Conservation (phyloP, 352 stramenopile species). For the Phytophthora tubulina region DNA sequence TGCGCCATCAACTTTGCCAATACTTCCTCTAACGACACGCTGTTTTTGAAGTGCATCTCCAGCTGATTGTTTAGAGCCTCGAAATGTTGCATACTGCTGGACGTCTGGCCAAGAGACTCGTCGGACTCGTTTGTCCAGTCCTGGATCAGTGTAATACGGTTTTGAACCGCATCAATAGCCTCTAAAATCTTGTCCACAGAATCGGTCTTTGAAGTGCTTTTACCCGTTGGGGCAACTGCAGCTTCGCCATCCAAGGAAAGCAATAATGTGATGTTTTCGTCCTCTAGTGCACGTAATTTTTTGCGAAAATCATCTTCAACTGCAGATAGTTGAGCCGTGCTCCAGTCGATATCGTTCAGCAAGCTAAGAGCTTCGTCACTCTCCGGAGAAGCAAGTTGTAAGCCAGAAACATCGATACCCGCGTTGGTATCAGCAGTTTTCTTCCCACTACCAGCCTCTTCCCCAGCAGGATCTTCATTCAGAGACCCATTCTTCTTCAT, state of each 20-base stretch:
- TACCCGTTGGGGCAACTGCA: slow-evolving; percentile 10
- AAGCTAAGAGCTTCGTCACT: slow-evolving; percentile 66
- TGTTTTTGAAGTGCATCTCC: slow-evolving; percentile 87
- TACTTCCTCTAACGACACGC: slow-evolving; percentile 64
- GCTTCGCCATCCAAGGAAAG: slow-evolving; percentile 66
- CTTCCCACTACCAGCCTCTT: slow-evolving; percentile 13
- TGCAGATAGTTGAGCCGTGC: slow-evolving; percentile 50
- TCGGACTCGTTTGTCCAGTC: slow-evolving; percentile 73
- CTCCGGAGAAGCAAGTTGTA: slow-evolving; percentile 61
- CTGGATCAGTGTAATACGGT: slow-evolving; percentile 53
- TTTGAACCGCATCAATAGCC: slow-evolving; percentile 62
- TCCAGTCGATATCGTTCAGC: slow-evolving; percentile 69
- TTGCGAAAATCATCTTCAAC: slow-evolving; percentile 70
- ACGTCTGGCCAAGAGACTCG: slow-evolving; percentile 66
- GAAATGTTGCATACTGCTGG: slow-evolving; percentile 79
- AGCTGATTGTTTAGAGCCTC: slow-evolving; percentile 84
- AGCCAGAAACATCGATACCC: slow-evolving; percentile 32
- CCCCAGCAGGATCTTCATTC: not conserved
- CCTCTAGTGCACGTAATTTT: slow-evolving; percentile 66
- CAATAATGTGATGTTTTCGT: slow-evolving; percentile 83
- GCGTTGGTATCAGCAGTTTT: slow-evolving; percentile 17
- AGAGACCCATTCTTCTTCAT: slow-evolving; percentile 46
- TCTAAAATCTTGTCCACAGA: slow-evolving; percentile 71
- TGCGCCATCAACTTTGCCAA: slow-evolving; percentile 57
- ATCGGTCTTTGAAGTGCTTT: slow-evolving; percentile 13